Percentiles rank a stretch among this genome's conserved stretches.
Conservation (phyloP, 2,329 filamentous ascomycete species). For the Mariannaea sp. region DNA sequence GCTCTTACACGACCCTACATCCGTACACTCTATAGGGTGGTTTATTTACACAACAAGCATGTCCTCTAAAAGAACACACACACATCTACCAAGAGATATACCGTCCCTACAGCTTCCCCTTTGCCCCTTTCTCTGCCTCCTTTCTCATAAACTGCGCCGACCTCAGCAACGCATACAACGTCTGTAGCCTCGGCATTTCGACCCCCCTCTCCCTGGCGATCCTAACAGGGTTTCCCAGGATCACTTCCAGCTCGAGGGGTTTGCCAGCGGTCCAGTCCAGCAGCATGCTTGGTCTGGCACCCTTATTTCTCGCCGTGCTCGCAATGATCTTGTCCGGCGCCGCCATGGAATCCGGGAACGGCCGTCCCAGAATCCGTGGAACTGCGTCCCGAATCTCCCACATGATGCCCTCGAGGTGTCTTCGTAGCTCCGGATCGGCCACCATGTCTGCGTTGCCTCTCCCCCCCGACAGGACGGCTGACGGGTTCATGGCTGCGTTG, state of each 20-base stretch:
- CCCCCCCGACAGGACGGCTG: conserved; percentile 68
- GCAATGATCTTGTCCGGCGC: conserved; percentile 65
- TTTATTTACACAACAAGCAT: too few relatives aligned
- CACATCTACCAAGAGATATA: too few relatives aligned
- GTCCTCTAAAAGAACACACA: too few relatives aligned
- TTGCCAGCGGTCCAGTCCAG: conserved; percentile 70
- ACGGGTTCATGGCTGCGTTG: conserved; percentile 77
- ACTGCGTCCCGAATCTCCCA: conserved; percentile 69
- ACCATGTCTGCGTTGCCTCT: conserved; percentile 70
- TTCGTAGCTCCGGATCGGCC: conserved; percentile 63
- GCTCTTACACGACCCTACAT: too few relatives aligned
- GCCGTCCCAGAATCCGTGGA: conserved; percentile 64
- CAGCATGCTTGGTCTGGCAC: conserved; percentile 70
- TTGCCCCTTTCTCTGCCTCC: conserved; percentile 46
- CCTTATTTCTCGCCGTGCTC: conserved; percentile 67
- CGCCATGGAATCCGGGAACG: conserved; percentile 62
- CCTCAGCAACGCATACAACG: conserved; percentile 66
- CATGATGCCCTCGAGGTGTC: conserved; percentile 70
- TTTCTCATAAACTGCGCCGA: conserved; percentile 61
- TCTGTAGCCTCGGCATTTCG: conserved; percentile 70
- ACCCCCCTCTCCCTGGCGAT: conserved; percentile 66
- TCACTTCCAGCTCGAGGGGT: conserved; percentile 73
- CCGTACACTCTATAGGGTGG: too few relatives aligned
- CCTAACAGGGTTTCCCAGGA: conserved; percentile 71
- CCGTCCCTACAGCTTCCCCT: conserved; percentile 47